Evolutionary conservation across 164 flowering plant species (phyloP), one percentile per base, ranked within the genome.

Genomic region (Vitis labrusca): DNA sequence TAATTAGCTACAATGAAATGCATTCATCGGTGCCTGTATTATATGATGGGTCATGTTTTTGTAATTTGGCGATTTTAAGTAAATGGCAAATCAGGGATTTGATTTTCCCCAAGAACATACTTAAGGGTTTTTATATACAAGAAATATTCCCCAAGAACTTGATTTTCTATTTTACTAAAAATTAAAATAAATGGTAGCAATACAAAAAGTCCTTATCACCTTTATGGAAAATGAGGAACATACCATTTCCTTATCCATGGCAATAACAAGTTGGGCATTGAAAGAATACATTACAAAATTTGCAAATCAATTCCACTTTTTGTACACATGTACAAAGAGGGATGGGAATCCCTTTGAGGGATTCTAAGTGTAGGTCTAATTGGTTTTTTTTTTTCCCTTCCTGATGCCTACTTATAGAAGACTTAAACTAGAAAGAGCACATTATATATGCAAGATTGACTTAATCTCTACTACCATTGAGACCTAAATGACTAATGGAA

Each of bases 401-500:
- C n/a, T 32, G 4, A 53, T 47, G 66, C 68, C 60, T 29, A 9
- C 74, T 67, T 29, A 69, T 44, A 0, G 51, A 61, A 61, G 67
- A 19, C 1, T 19, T 19, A 19, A 19, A 19, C 23, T 19, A 19
- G 23, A 19, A 57, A 66, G 71, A 61, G 74, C 3, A 51, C 48
- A 49, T 61, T 19, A 64, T 63, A 71, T 67, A 66, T 69, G 78
- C 69, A 67, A 62, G 51, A 8, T 51, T 58, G 60, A 74, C 68
- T 74, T 44, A 74, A 65, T 77, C 72, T 71, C 57, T 69, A 56
- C 59, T 29, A 17, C 59, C 74, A 65, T 59, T 27, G 63, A 73
- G 67, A 61, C 71, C 83, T 64, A 73, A 79, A 67, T 73, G 82
- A 73, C 79, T 76, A 70, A 86, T 80, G 53, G 86, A 73, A 70